These are phyloP conservation scores for Polyplosphaeria fusca DNA, from an alignment of 495 filamentous ascomycete species.

Conservation along the genomic window DNA sequence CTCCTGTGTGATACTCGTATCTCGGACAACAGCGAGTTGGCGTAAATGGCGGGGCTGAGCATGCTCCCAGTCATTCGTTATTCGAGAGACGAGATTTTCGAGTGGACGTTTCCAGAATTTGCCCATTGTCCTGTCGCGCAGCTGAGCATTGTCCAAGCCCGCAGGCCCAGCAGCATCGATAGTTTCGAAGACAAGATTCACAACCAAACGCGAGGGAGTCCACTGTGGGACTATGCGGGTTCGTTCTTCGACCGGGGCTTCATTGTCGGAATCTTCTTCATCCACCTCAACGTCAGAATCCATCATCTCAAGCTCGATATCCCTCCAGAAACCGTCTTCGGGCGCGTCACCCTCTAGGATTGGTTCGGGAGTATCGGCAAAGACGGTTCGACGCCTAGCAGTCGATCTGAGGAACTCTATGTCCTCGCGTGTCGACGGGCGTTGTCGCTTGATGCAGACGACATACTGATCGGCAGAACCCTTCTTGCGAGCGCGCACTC, in stretches of 20 bases:
- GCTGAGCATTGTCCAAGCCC: conserved; percentile 53
- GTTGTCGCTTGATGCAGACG: conserved; percentile 56
- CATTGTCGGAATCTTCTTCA: conserved; percentile 15
- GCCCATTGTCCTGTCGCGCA: conserved; percentile 52
- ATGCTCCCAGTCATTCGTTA: conserved; percentile 58
- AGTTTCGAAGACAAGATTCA: conserved; percentile 55
- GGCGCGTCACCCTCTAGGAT: conserved; percentile 35
- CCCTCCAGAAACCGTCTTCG: conserved; percentile 30
- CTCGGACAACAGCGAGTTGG: conserved; percentile 61
- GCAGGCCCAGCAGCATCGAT: conserved; percentile 50
- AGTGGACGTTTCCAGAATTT: conserved; percentile 56
- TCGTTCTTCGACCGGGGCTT: conserved; percentile 20
- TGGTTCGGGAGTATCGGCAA: background rate
- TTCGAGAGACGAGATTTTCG: conserved; percentile 53
- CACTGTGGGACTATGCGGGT: conserved; percentile 50
- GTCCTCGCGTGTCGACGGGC: conserved; percentile 58
- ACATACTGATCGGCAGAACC: conserved; percentile 43
- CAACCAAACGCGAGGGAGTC: conserved; percentile 51
- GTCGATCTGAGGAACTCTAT: conserved; percentile 50
- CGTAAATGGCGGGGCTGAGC: conserved; percentile 63
- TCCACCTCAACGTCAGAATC: conserved; percentile 9
- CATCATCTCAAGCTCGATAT: conserved; percentile 30
- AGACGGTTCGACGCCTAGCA: too few relatives aligned
- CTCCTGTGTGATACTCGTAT: conserved; percentile 53
- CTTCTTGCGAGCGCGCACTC: conserved; percentile 60